Percentiles rank a stretch among this genome's conserved stretches.
phyloP scores from a whole-genome alignment of 2,329 filamentous ascomycete genomes.

The Lasiodiplodia sp. region DNA sequence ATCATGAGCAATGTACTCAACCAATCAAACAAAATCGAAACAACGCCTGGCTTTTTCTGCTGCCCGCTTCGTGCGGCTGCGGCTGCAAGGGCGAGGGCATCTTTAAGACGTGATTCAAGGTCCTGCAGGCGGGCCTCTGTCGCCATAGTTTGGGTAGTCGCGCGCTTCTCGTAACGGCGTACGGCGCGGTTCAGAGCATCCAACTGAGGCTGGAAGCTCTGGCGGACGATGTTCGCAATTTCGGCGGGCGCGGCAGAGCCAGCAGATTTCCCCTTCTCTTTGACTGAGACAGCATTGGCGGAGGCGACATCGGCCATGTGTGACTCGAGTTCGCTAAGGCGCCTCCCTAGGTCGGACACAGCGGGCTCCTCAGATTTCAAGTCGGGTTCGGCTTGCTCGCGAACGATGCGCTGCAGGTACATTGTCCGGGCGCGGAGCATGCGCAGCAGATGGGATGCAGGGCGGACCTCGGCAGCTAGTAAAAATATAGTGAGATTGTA shows the following conservation, averaged over 20 bases:
- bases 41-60: constrained; percentile 40
- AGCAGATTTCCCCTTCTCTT: constrained; percentile 37
- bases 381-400: constrained; percentile 35
- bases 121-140: constrained; percentile 77
- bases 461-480: constrained; percentile 83
- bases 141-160: constrained; percentile 75
- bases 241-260: constrained; percentile 39
- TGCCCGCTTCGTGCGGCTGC: constrained; percentile 60
- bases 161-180: constrained; percentile 88
- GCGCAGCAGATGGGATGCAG: constrained; percentile 80
- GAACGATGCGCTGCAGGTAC: constrained; percentile 78
- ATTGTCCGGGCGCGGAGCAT: constrained; percentile 81
- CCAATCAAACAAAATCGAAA: constrained; percentile 41
- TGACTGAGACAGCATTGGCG: constrained; percentile 35
- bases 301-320: constrained; percentile 54
- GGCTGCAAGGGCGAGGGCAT: constrained; percentile 81
- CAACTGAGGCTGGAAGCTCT: constrained; percentile 77
- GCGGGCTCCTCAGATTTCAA: constrained; percentile 30
- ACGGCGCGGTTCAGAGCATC: constrained; percentile 90
- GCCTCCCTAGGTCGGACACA: constrained; percentile 43
- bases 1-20: constrained; percentile 35
- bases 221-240: constrained; percentile 64
- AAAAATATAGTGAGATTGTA: constrained; percentile 93
- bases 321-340: constrained; percentile 74
- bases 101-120: constrained; percentile 74